Evolutionary conservation across 2,329 filamentous ascomycete species (phyloP), one percentile per base, ranked within the genome.

Genomic region (Cordyceps tenuipes): DNA sequence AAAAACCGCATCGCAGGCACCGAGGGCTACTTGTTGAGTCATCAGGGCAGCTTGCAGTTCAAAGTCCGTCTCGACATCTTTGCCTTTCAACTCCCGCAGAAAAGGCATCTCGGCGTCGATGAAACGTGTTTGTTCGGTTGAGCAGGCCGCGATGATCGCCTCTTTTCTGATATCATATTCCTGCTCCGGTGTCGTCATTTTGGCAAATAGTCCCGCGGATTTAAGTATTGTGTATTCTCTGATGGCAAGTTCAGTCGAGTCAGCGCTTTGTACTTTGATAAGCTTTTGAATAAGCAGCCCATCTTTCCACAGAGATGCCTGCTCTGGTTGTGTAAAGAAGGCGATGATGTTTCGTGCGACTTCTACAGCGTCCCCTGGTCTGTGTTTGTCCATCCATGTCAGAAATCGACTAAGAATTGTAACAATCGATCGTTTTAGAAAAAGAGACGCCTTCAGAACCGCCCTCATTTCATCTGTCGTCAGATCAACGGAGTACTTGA

Each of bases 31-130:
- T 21, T 60, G 29, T 23, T 54, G 50, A 13, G 29, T 54, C 41
- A 60, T 47, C 31, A 60, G 15, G 15, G 57, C 57, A 43, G 57
- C 31, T 43, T 60, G 57, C 12, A 60, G 50, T 5, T 15, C 41
- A 52, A 60, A 55, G 29, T 60, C 50, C 7, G 34, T 29, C 10
- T 60, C 50, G 8, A 47, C 50, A 13, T 47, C 21, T 12, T 43
- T 41, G 4, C 29, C 43, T 26, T 34, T 39, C 26, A 48, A 12
- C 4, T 54, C 36, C 8, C 49, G 23, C 12, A 60, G 4, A 3
- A 12, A 21, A 43, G 26, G 21, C 41, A 60, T 54, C 26, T 60
- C 50, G 3, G 48, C 34, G 7, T 54, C 19, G 34, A 60, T 26
- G 2, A 60, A 15, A 17, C 17, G 29, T 10, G 31, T 49, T 26